A percentile compares a stretch with the other conserved stretches of the same genome.
phyloP scores from a whole-genome alignment of 2,329 filamentous ascomycete genomes.

The Botrytis galanthina region DNA sequence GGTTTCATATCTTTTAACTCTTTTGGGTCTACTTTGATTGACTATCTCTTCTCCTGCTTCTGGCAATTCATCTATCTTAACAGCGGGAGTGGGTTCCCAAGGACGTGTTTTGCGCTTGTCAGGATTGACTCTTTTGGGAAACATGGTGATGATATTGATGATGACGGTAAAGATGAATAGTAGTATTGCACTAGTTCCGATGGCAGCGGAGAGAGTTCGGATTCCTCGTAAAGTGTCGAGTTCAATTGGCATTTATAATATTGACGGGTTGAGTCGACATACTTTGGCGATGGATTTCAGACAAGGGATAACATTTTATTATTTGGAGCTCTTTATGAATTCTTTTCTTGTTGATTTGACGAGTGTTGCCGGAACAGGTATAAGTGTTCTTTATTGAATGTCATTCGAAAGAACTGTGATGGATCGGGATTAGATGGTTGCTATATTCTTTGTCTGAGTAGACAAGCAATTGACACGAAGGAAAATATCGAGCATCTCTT shows the following conservation, averaged over 20 bases:
- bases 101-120: background rate
- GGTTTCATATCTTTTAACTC: background rate
- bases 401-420: background rate
- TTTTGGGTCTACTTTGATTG: constrained; percentile 1
- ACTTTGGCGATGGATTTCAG: background rate
- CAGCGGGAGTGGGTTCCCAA: background rate
- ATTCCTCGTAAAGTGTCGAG: background rate
- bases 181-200: background rate
- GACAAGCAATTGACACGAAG: too few species aligned
- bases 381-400: background rate
- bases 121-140: background rate
- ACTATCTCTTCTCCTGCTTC: too few species aligned
- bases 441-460: background rate
- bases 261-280: background rate
- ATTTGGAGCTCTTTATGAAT: background rate
- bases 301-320: background rate
- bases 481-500: background rate
- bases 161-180: background rate
- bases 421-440: background rate
- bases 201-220: background rate
- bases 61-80: background rate
- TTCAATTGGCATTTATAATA: background rate
- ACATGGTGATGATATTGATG: background rate
- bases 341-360: background rate
- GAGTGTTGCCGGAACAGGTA: background rate